Conservation (phyloP, 1,284 basidiomycete species). For the Marasmius sp. region DNA sequence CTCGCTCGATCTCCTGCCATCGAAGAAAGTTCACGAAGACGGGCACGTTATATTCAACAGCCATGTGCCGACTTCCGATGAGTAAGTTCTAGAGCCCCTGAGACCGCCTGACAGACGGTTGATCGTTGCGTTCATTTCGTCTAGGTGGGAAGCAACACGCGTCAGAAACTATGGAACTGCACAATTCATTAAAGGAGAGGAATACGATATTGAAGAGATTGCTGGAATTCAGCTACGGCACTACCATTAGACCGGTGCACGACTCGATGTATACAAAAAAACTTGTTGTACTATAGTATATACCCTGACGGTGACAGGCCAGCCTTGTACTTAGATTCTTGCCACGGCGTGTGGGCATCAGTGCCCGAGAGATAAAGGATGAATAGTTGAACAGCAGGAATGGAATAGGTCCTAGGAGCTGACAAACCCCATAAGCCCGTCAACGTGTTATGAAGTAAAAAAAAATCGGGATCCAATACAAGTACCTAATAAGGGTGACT, state of each 20-base stretch:
- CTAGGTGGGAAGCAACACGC: conserved; percentile 33
- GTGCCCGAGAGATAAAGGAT: no score
- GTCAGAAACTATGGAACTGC: conserved; percentile 32
- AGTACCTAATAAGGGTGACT: not conserved
- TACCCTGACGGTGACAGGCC: no score
- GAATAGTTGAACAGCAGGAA: no score
- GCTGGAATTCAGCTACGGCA: conserved; percentile 24
- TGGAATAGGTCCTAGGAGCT: no score
- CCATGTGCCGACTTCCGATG: conserved; percentile 28
- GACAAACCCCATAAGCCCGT: no score
- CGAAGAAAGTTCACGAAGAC: conserved; percentile 28
- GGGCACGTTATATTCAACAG: conserved; percentile 30
- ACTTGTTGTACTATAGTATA: no score
- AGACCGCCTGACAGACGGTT: not conserved
- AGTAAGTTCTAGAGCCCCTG: conserved; percentile 18
- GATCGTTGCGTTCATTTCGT: not conserved
- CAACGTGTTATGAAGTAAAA: no score
- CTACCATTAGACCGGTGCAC: conserved; percentile 7
- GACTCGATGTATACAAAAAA: no score
- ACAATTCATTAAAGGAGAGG: conserved; percentile 31
- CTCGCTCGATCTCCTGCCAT: conserved; percentile 27
- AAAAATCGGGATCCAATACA: no score
- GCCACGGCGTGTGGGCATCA: no score
- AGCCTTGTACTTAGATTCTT: no score
- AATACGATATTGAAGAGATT: conserved; percentile 33